Base-by-base conservation (phyloP, 1,284 basidiomycete species). In the Apiotrichum siamense region DNA sequence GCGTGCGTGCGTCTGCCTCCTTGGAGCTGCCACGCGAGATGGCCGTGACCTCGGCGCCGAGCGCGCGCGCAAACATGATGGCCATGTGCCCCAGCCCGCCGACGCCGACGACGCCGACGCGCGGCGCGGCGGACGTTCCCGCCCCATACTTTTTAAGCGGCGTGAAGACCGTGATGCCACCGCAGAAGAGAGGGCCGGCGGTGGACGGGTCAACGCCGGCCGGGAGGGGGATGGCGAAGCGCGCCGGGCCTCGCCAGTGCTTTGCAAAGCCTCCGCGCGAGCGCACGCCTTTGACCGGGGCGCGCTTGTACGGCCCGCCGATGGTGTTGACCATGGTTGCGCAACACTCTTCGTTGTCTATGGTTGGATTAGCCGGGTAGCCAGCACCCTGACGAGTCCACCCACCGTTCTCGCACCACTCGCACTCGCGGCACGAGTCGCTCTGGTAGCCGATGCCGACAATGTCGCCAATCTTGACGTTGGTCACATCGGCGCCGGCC, bases 141-240 rank as follows among this genome's bases (percentile, higher is more conserved):
- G 75, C 76, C n/a, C 77, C 77, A 65, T 77, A 76, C 39, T 71
- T 66, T 44, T 59, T 62, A 9, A 80, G 61, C 4, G 78, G 78
- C 11, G 68, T 64, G 65, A 66, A 80, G 44, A 77, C 66, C 15
- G 78, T 79, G 5, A 73, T 64, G 35, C 63, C 67, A 13, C 57
- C 64, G 52, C 75, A 77, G 21, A 79, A 63, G 66, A 77, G 72
- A 12, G 75, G 73, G 10, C 74, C 75, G 1, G 77, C 81, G 42
- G 78, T 63, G 37, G 80, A 79, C 2, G 78, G 76, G 46, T 79
- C 75, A 37, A 86, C 65, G 1, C 65, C 76, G 2, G 81, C 76
- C 0, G 84, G 84, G 47, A 87, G 79, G 13, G 77, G 77, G 69
- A 85, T 81, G 42, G 82, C 82, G 62, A 83, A 86, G 52, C 78